phyloP scores from a whole-genome alignment of 2,329 filamentous ascomycete species.

The Calonectria pteridis region DNA sequence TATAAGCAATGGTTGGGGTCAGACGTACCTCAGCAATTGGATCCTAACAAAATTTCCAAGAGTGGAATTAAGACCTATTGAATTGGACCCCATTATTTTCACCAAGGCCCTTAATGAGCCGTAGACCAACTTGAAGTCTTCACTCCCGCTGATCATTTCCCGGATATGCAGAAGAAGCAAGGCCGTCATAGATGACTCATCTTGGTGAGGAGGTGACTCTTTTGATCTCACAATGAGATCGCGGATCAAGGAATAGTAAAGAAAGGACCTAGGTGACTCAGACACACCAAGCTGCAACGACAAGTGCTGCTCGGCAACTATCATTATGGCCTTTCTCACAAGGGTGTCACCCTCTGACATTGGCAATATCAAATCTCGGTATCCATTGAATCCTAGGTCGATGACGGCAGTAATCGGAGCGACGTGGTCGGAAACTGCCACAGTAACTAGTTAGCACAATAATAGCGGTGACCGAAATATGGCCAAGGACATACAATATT shows the following conservation, averaged over 20 bases:
- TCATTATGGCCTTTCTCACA: constrained; percentile 6
- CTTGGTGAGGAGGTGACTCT: background rate
- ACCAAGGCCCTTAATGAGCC: constrained; percentile 11
- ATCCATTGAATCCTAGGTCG: constrained; percentile 25
- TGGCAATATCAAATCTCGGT: constrained; percentile 25
- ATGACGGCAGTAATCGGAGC: constrained; percentile 25
- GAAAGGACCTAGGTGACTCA: background rate
- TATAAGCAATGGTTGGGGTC: background rate
- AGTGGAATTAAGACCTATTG: background rate
- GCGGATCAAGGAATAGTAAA: constrained; percentile 9
- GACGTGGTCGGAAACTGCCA: constrained; percentile 19
- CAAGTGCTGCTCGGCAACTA: constrained; percentile 20
- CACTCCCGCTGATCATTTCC: constrained; percentile 23
- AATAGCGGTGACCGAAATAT: fast-evolving
- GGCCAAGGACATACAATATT: constrained; percentile 13
- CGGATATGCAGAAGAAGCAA: constrained; percentile 22
- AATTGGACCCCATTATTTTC: background rate
- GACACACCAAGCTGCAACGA: background rate
- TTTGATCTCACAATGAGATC: constrained; percentile 15
- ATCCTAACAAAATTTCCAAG: constrained; percentile 19
- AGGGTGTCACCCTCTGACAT: constrained; percentile 10
- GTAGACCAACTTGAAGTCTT: constrained; percentile 25
- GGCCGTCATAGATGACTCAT: constrained; percentile 11
- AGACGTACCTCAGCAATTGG: constrained; percentile 19
- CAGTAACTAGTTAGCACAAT: background rate